phyloP scores from a whole-genome alignment of 306 rosid genomes.

The Clitoria ternatea region DNA sequence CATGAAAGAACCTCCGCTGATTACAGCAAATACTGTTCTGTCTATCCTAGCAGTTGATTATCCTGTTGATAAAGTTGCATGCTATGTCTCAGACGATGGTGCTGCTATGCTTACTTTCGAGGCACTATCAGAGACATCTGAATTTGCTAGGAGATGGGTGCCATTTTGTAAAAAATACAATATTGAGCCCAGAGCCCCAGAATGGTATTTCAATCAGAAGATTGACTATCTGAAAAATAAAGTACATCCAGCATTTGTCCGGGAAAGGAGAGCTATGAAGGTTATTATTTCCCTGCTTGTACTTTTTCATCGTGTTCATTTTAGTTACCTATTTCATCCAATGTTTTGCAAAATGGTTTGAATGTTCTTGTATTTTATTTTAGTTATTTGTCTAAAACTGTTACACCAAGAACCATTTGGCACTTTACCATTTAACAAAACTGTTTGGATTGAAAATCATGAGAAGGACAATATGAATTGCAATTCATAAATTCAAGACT shows the following conservation, averaged over 20 bases:
- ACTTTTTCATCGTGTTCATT: neutral
- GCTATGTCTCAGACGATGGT: constrained; percentile 99
- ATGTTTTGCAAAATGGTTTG: neutral
- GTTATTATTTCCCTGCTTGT: constrained; percentile 29
- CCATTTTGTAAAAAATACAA: constrained; percentile 78
- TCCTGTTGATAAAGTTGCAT: constrained; percentile 91
- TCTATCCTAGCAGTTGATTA: constrained; percentile 94
- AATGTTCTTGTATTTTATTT: neutral
- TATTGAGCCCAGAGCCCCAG: constrained; percentile 95
- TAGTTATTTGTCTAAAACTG: neutral
- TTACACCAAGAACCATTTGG: neutral
- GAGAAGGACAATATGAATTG: neutral
- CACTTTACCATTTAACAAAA: neutral
- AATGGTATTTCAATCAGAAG: constrained; percentile 85
- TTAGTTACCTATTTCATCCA: neutral
- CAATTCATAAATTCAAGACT: neutral
- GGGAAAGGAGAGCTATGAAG: constrained; percentile 98
- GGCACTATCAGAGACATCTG: constrained; percentile 96
- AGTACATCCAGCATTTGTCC: constrained; percentile 87
- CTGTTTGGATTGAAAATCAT: neutral
- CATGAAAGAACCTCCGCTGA: constrained; percentile 89
- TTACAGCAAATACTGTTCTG: constrained; percentile 92
- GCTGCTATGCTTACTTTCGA: constrained; percentile 99
- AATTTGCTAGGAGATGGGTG: constrained; percentile 90
- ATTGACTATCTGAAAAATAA: constrained; percentile 85